These are phyloP conservation scores for Gremmenia infestans DNA, from an alignment of 2,329 filamentous ascomycete species.

Conservation along the genomic window DNA sequence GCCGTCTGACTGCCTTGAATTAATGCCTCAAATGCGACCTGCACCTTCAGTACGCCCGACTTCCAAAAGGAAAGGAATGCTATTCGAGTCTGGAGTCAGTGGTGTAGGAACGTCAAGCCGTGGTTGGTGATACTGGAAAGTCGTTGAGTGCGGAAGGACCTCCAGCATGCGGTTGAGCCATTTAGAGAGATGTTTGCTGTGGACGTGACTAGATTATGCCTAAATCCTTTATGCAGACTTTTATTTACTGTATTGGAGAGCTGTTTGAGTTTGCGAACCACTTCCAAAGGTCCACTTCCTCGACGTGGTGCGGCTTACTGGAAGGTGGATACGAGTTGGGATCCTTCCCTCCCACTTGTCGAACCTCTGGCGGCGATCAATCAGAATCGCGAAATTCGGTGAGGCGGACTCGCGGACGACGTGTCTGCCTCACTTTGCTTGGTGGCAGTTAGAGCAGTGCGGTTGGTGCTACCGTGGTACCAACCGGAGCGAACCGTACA, in stretches of 20 bases:
- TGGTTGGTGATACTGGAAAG: constrained; percentile 14
- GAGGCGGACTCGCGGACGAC: constrained; percentile 21
- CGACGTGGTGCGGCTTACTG: constrained; percentile 16
- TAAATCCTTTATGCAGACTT: background rate
- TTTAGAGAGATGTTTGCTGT: background rate
- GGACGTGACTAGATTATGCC: constrained; percentile 2
- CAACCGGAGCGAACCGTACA: constrained; percentile 16
- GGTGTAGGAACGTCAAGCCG: constrained; percentile 11
- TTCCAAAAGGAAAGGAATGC: constrained; percentile 1
- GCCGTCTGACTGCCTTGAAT: constrained; percentile 5
- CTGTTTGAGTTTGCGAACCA: constrained; percentile 15
- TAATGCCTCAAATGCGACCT: constrained; percentile 12
- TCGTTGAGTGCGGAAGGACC: constrained; percentile 7
- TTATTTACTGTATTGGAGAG: background rate
- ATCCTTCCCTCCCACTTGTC: constrained; percentile 8
- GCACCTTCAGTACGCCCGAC: constrained; percentile 4
- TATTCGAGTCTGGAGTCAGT: background rate
- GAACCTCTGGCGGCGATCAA: constrained; percentile 9
- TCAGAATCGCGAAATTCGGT: constrained; percentile 7
- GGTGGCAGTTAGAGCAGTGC: background rate
- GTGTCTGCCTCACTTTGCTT: constrained; percentile 24
- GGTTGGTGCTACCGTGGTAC: background rate
- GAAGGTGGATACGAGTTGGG: constrained; percentile 10
- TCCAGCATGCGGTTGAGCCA: background rate
- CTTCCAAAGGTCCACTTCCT: constrained; percentile 3